Evolutionary conservation across 2,329 filamentous ascomycete genomes (phyloP).

Genomic region (Sphaerulina vaccinii): DNA sequence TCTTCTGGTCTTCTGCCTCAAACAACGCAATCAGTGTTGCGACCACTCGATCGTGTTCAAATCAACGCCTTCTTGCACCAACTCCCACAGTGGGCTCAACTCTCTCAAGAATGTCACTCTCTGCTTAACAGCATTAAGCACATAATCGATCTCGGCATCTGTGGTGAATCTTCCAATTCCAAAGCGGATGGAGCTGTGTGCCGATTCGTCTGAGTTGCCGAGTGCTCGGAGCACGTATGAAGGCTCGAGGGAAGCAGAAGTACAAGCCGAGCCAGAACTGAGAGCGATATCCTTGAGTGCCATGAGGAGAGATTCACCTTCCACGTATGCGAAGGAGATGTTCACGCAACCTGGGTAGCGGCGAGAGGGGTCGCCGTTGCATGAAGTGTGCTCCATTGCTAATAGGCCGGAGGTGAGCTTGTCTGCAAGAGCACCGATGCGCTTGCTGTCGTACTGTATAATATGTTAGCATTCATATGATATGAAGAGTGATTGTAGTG

Average conservation of each 20-base stretch:
- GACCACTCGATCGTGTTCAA: conserved; percentile 97
- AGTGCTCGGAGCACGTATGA: conserved; percentile 93
- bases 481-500: conserved; percentile 8
- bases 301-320: conserved; percentile 97
- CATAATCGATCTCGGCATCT: conserved; percentile 93
- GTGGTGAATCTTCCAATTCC: conserved; percentile 97
- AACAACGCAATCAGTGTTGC: conserved; percentile 68
- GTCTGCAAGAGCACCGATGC: conserved; percentile 79
- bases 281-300: conserved; percentile 96
- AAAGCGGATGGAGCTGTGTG: conserved; percentile 96
- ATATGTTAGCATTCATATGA: conserved; percentile 8
- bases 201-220: conserved; percentile 94
- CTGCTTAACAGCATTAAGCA: conserved; percentile 87
- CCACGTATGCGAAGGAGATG: conserved; percentile 96
- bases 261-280: conserved; percentile 95
- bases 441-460: conserved; percentile 81
- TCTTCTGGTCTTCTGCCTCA: not conserved
- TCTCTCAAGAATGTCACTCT: conserved; percentile 91
- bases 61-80: conserved; percentile 95
- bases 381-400: conserved; percentile 82
- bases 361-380: conserved; percentile 78
- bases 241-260: conserved; percentile 91
- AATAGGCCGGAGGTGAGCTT: conserved; percentile 79
- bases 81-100: conserved; percentile 92
- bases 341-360: conserved; percentile 98